These are phyloP conservation scores for Penicillium palitans DNA, from an alignment of 2,329 filamentous ascomycete species.

Conservation along the genomic window DNA sequence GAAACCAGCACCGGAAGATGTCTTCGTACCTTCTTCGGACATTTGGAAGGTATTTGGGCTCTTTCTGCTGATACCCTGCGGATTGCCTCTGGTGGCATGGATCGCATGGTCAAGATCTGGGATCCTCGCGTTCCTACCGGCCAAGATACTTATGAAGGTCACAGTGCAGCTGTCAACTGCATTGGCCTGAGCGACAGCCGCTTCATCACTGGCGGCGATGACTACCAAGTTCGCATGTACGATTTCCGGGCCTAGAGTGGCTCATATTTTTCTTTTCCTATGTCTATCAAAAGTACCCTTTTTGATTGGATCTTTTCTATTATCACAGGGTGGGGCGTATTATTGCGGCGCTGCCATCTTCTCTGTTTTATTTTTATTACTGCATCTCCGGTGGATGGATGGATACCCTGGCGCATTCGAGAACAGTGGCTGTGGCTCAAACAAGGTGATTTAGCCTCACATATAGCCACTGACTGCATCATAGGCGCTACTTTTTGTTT, in stretches of 20 bases:
- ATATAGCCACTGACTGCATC: constrained; percentile 5
- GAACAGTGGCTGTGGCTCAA: background rate
- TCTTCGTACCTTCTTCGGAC: constrained; percentile 90
- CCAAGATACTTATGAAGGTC: constrained; percentile 87
- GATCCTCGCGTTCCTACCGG: constrained; percentile 88
- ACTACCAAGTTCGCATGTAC: constrained; percentile 85
- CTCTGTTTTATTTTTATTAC: constrained; percentile 2
- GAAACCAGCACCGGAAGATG: constrained; percentile 79
- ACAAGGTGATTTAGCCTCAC: background rate
- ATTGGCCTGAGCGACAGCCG: constrained; percentile 86
- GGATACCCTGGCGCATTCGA: constrained; percentile 25
- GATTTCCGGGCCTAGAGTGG: constrained; percentile 57
- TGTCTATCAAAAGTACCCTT: constrained; percentile 1
- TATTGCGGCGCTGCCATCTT: background rate
- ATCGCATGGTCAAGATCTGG: constrained; percentile 95
- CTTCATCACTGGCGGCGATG: constrained; percentile 89
- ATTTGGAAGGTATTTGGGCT: constrained; percentile 94
- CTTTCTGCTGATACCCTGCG: constrained; percentile 85
- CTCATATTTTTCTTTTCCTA: background rate
- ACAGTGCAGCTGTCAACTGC: constrained; percentile 88
- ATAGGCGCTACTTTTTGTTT: constrained; percentile 2
- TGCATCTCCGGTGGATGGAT: constrained; percentile 15
- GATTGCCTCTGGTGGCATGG: constrained; percentile 85
- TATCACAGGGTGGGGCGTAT: background rate
- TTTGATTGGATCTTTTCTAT: constrained; percentile 3